A percentile compares a stretch with the other conserved stretches of the same genome.
Evolutionary conservation across 2,329 filamentous ascomycete genomes (phyloP).

Genomic region (Neoascochyta sp.): DNA sequence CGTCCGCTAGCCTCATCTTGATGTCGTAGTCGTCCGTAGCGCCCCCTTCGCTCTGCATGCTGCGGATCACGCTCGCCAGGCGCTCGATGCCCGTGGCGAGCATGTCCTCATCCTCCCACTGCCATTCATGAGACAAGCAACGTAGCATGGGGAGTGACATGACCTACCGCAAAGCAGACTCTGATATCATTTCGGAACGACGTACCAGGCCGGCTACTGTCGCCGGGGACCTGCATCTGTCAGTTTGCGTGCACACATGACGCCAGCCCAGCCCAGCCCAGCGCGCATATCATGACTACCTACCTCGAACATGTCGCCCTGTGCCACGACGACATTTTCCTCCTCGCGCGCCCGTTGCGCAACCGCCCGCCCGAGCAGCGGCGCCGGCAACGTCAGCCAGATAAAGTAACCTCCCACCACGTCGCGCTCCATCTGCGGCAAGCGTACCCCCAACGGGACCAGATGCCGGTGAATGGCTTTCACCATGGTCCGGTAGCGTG

Average conservation of each 20-base stretch:
- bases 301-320: constrained; percentile 65
- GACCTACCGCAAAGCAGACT: constrained; percentile 32
- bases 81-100: constrained; percentile 66
- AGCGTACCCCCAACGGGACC: constrained; percentile 58
- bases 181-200: constrained; percentile 54
- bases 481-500: constrained; percentile 55
- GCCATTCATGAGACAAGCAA: constrained; percentile 5
- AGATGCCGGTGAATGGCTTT: constrained; percentile 58
- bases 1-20: constrained; percentile 8
- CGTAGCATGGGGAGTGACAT: background rate
- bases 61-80: constrained; percentile 51
- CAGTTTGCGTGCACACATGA: constrained; percentile 4
- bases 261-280: no score
- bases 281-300: no score
- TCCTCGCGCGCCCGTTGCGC: constrained; percentile 56
- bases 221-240: constrained; percentile 40
- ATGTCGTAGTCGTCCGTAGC: constrained; percentile 13
- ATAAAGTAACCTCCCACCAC: constrained; percentile 81
- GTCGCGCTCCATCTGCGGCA: constrained; percentile 43
- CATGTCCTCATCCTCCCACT: constrained; percentile 61
- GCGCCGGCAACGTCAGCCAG: constrained; percentile 65
- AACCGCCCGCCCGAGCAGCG: constrained; percentile 54
- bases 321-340: constrained; percentile 65
- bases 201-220: constrained; percentile 43
- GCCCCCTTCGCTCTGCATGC: constrained; percentile 33